Evolutionary conservation across 2,329 filamentous ascomycete genomes (phyloP), one percentile per base, ranked within the genome.

Genomic region (Beauveria rudraprayagi): DNA sequence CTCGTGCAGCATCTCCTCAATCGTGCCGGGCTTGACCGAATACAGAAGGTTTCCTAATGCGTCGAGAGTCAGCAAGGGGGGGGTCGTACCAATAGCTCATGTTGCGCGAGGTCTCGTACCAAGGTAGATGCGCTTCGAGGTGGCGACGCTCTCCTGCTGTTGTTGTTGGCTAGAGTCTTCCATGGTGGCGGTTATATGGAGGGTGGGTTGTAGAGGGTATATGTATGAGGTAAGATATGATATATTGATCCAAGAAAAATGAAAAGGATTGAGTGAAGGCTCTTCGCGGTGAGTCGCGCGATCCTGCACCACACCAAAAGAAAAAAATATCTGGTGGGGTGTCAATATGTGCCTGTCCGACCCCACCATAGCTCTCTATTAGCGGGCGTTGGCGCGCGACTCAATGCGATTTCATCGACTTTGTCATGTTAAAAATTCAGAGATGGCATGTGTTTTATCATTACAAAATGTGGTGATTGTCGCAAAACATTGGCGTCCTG

Each of bases 1-100:
- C 34, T 77, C 73, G 28, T 78, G 74, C 30, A 89, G 73, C 22
- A 77, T 78, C 55, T 84, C 76, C 68, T 89, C 86, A 41, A 89
- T 79, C 67, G 89, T 86, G 61, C 80, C 74, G 2, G 83, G 71
- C 47, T 67, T 70, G 19, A 69, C 81, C 50, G 86, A 78, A 53
- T 87, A 75, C 34, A 70, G 80, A 67, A 89, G 85, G 56, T 85
- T 87, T 54, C 72, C 69, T 69, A 61, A 14, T 19, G 4, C 10
- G 7, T 40, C 30, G 30, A 44, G 30, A 26, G 44, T 60, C 26
- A 60, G 48, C 40, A 22, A 22, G 8, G 10, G 16, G 48, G 41
- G 30, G 41, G 17, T 17, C 34, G 11, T 9, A 34, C 30, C 30
- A 34, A 34, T 14, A 14, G 6, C 37, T 44, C 24, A 43, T 46